Base-by-base conservation (phyloP, 2,329 filamentous ascomycete species). In the Nemania sp. region DNA sequence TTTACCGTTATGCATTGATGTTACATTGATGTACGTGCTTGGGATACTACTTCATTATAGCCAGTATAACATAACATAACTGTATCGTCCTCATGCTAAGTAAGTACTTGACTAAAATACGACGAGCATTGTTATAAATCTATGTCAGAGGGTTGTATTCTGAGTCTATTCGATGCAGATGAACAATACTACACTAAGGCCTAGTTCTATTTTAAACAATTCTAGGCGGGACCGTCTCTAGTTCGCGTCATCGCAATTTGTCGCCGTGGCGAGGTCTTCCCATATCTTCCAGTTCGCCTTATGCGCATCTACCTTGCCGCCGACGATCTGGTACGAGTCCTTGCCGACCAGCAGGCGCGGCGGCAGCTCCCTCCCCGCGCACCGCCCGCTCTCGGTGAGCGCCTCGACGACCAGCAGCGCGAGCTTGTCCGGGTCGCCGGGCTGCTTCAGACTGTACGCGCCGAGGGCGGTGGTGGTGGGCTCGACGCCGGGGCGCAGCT, bases 341-440 rank as follows among this genome's bases (percentile, higher is more conserved):
- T 45, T 21, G 12, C 55, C 59, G 12, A 62, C 40, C 25, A 62
- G 55, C 15, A 62, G 13, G 9, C 51, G 34, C 29, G 37, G 43
- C 3, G 56, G 56, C 3, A 62, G 59, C 12, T 20, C 18, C 5
- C 37, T n/a, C 12, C 39, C 59, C 20, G 13, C 12, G n/a, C 55
- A 59, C 4, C 60, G 37, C 4, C 72, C 77, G 57, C 70, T 70
- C 15, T 68, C 69, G 0, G 71, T 71, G 0, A 75, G 73, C 43
- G 73, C 70, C 57, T 80, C 74, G 32, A 77, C 71, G 9, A 80
- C 76, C 37, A 73, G 60, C 25, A 74, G 65, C 25, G 73, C 76
- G 1, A 65, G 72, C 63, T 76, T 75, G n/a, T 65, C 68, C 3
- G 77, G 77, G 59, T 81, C 75, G 2, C 78, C 77, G 0, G 71